Evolutionary conservation across 2,329 filamentous ascomycete species (phyloP).

Genomic region (Orbilia brochopaga): DNA sequence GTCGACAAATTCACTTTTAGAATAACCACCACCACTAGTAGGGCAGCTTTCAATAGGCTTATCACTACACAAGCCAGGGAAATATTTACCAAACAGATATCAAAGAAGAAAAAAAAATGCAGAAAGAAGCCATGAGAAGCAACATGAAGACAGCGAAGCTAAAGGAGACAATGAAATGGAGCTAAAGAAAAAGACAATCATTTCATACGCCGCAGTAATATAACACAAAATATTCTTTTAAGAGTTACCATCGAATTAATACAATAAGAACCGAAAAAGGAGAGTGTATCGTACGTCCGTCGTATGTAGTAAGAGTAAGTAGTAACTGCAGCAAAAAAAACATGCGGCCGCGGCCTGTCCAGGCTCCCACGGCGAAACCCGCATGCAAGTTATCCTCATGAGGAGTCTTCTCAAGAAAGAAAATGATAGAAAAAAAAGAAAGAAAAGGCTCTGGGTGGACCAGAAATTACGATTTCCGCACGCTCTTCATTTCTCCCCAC

Average conservation of each 20-base stretch:
- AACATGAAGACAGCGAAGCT: background rate
- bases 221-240: constrained; percentile 40
- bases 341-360: background rate
- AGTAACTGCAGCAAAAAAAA: background rate
- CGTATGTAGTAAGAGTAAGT: no score
- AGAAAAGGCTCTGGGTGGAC: constrained; percentile 4
- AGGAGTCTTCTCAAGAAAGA: constrained; percentile 37
- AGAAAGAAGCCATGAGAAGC: background rate
- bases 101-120: background rate
- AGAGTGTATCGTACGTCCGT: background rate
- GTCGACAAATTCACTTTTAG: no score
- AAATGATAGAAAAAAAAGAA: constrained; percentile 51
- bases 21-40: no score
- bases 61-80: background rate
- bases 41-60: no score
- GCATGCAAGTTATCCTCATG: constrained; percentile 15
- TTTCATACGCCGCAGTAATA: constrained; percentile 45
- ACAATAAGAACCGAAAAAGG: constrained; percentile 12
- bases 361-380: background rate
- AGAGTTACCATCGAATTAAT: constrained; percentile 17
- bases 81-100: constrained; percentile 2
- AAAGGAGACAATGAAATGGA: background rate
- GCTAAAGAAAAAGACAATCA: constrained; percentile 20
- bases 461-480: constrained; percentile 56
- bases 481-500: constrained; percentile 91